phyloP scores from a whole-genome alignment of 2,329 filamentous ascomycete genomes.

The Aureobasidium namibiae region DNA sequence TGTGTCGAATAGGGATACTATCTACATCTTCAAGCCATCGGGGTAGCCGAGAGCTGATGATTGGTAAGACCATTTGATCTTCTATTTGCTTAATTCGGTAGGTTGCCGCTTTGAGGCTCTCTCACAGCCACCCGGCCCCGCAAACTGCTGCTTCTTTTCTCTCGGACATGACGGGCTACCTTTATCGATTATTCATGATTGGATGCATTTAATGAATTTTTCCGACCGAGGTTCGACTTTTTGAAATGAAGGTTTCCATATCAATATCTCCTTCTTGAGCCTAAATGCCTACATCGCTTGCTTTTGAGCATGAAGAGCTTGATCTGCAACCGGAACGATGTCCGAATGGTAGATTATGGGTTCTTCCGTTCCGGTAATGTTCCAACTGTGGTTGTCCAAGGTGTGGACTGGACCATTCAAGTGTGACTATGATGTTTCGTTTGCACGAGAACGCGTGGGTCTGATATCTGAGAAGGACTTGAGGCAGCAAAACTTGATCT shows the following conservation, averaged over 20 bases:
- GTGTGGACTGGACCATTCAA: too few relatives aligned
- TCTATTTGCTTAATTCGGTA: not conserved
- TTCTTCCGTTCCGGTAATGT: too few relatives aligned
- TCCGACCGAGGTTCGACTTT: not conserved
- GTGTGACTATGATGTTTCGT: too few relatives aligned
- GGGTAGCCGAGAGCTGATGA: not conserved
- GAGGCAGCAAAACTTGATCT: too few relatives aligned
- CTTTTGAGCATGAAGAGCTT: not conserved
- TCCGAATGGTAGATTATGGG: not conserved
- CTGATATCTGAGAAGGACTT: too few relatives aligned
- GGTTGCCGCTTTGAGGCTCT: not conserved
- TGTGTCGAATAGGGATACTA: not conserved
- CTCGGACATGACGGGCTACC: not conserved
- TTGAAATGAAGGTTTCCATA: not conserved
- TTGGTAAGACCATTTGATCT: not conserved
- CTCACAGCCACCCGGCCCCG: constrained; percentile 10
- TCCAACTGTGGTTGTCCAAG: too few relatives aligned
- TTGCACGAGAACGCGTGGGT: too few relatives aligned
- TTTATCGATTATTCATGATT: not conserved
- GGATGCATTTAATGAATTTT: not conserved
- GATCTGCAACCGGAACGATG: not conserved
- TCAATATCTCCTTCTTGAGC: not conserved
- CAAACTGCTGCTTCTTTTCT: not conserved
- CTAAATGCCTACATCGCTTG: not conserved
- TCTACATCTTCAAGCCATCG: not conserved